Base-by-base conservation (phyloP, 2,329 filamentous ascomycete genomes). In the Cordyceps farinosa region DNA sequence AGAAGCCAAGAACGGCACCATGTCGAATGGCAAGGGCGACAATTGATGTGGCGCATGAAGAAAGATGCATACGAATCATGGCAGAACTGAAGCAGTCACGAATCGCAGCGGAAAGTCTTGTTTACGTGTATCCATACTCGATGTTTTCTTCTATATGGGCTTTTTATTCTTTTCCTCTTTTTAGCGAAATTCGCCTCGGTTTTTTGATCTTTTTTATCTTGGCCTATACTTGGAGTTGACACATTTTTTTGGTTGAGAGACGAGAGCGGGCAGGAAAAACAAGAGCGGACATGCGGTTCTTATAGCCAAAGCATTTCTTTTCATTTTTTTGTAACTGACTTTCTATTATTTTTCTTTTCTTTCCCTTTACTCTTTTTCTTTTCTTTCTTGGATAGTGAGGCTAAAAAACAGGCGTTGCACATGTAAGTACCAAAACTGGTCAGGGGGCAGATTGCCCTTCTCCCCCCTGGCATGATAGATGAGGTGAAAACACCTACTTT, bases 11-110 rank as follows among this genome's bases (percentile, higher is more conserved):
- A 60, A 52, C 8, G 57, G 38, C 27, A 34, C 27, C 15, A 15
- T 56, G 50, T 11, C 60, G 44, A 62, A 56, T 50, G 60, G 60
- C 6, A 15, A 42, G 13, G 50, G 34, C 11, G 60, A 45, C 8
- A 56, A 10, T 7, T 50, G 51, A 62, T 54, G 40, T 13, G 15
- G 5, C 4, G 38, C 17, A 13, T 50, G 17, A 15, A 38, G 6
- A 15, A 32, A 17, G 27, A 30, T 10, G 17, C n/a, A 1, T 44
- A 44, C 17, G 38, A 44, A 32, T 38, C 15, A 55, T 44, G 38
- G 8, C 11, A 13, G 34, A 29, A 22, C 22, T 27, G 38, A 29
- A 45, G 8, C 40, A 22, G n/a, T 27, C n/a, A 15, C 11, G 51
- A 40, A 34, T 38, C 51, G 40, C 7, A 29, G 40, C 32, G 22